A percentile compares a stretch with the other conserved stretches of the same genome.
These are phyloP conservation scores for Avena atlantica DNA, from an alignment of 176 grass and related monocot genomes.

Conservation along the genomic window DNA sequence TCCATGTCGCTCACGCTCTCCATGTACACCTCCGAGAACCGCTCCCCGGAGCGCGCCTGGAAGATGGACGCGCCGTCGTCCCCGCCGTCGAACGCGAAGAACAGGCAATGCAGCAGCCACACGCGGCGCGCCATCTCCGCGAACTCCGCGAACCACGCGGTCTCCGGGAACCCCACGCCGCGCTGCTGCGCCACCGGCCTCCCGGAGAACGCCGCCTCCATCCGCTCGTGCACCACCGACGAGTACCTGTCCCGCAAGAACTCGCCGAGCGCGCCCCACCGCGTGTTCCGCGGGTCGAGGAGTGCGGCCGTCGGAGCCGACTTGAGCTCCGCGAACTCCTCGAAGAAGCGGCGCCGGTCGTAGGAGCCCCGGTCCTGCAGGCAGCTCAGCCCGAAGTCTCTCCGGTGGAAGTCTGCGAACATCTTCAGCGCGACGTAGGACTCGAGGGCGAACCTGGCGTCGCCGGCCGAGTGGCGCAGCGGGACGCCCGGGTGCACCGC, in stretches of 20 bases:
- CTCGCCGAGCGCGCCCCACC: slow-evolving; percentile 34
- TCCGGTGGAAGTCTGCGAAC: slow-evolving; percentile 68
- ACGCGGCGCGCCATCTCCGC: slow-evolving; percentile 77
- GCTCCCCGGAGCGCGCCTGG: slow-evolving; percentile 53
- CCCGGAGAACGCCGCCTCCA: slow-evolving; percentile 69
- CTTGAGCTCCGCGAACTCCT: slow-evolving; percentile 65
- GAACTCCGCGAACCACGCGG: slow-evolving; percentile 57
- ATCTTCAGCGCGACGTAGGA: slow-evolving; percentile 74
- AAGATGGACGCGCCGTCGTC: slow-evolving; percentile 58
- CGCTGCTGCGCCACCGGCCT: slow-evolving; percentile 32
- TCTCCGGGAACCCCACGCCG: slow-evolving; percentile 33
- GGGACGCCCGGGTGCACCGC: slow-evolving; percentile 59
- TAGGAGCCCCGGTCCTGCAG: slow-evolving; percentile 31
- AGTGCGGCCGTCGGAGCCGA: slow-evolving; percentile 5
- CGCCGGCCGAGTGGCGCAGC: slow-evolving; percentile 16
- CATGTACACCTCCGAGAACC: slow-evolving; percentile 96
- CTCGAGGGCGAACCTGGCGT: slow-evolving; percentile 62
- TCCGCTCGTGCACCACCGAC: slow-evolving; percentile 64
- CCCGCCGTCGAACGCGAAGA: slow-evolving; percentile 59
- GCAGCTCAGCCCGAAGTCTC: slow-evolving; percentile 46
- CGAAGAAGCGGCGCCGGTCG: slow-evolving; percentile 68
- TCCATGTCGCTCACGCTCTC: slow-evolving; percentile 63
- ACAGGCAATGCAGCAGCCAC: slow-evolving; percentile 85
- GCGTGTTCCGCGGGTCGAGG: not conserved
- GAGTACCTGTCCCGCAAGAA: slow-evolving; percentile 66